Base-by-base conservation (phyloP, 129 eudicot genomes). In the Flaveria trinervia region DNA sequence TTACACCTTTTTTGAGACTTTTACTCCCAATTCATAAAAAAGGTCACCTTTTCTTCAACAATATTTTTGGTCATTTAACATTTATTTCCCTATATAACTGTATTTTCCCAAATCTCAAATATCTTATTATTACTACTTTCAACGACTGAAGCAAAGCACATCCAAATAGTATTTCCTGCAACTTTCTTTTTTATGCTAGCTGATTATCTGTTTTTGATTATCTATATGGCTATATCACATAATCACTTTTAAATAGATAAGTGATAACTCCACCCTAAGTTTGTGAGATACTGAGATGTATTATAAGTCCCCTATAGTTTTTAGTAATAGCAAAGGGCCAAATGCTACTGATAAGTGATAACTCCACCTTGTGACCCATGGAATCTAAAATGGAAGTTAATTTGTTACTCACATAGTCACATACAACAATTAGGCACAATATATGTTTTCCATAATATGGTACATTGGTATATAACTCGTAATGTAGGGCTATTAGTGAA, bases 371-470 rank as follows among this genome's bases (percentile, higher is more conserved):
- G 56, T 39, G 39, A 18, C 18, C 41, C 68, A 73, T 39, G 39
- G 36, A 52, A 11, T 71, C 25, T 26, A 15, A 22, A 60, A 41
- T 74, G 59, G 7, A 26, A 61, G 57, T 64, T 74, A 61, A 61
- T 23, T n/a, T 25, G 23, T 45, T 18, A 74, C n/a, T 44, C 14
- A 62, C 5, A 1, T 18, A 74, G 11, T 44, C 14, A 62, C 5
- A 1, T 61, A 62, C 11, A 43, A 28, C 46, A 46, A n/a, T 46
- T 17, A 46, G 59, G 49, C 59, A 46, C 48, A 59, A 10, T 46
- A 39, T 61, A 45, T 65, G n/a, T 74, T 22, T 43, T 61, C 57
- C 57, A 57, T 43, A 41, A 0, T 36, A 26, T 18, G 41, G 14
- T 73, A 39, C 25, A 73, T 39, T 18, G 41, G 14, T 73, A 39